Percentiles rank a stretch among this genome's conserved stretches.
Conservation (phyloP, 345 rosid genomes). For the Gossypium australe region DNA sequence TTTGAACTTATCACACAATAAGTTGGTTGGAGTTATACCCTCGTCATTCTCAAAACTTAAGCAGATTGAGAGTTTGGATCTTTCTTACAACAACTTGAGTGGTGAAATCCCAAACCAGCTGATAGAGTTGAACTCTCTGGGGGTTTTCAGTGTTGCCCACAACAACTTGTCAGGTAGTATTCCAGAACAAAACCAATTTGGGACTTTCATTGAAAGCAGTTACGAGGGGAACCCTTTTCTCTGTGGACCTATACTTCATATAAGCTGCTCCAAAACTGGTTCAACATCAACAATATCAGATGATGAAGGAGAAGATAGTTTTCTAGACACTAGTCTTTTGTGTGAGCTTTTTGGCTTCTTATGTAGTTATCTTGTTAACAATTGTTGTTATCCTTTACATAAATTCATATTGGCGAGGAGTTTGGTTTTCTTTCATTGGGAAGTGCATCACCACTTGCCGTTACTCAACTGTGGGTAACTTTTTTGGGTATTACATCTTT, state of each 20-base stretch:
- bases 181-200: slow-evolving; percentile 3
- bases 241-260: background rate
- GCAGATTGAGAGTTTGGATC: slow-evolving; percentile 9
- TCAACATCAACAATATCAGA: background rate
- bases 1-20: background rate
- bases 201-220: background rate
- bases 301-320: background rate
- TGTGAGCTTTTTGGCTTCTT: background rate
- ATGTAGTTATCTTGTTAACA: background rate
- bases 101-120: slow-evolving; percentile 16
- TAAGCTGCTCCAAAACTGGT: background rate
- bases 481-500: no score
- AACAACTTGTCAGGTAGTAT: background rate
- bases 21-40: background rate
- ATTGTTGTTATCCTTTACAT: no score
- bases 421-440: no score
- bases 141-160: background rate
- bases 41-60: background rate
- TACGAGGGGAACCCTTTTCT: slow-evolving; percentile 14
- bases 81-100: slow-evolving; percentile 20
- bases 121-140: background rate
- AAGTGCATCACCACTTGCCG: no score
- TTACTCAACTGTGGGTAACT: no score
- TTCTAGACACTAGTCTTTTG: background rate
- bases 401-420: no score